Evolutionary conservation across 768 basidiomycete genomes (phyloP).

Genomic region (Dendrothele bispora): DNA sequence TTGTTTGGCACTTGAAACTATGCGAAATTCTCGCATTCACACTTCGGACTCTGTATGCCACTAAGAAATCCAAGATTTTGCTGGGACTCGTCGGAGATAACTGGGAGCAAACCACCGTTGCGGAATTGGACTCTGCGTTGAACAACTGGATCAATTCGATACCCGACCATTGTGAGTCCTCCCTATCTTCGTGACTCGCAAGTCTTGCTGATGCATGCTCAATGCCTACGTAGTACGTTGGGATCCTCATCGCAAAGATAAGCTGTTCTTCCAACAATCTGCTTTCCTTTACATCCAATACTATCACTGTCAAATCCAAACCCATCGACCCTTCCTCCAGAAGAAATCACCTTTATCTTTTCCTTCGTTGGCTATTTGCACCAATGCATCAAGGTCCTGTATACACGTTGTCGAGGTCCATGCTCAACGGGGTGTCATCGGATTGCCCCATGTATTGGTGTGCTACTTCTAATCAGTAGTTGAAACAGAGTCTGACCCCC

Average conservation of each 20-base stretch:
- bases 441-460: constrained; percentile 38
- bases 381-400: constrained; percentile 10
- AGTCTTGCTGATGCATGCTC: background rate
- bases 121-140: constrained; percentile 34
- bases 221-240: constrained; percentile 7
- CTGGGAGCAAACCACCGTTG: constrained; percentile 11
- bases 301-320: constrained; percentile 9
- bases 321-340: constrained; percentile 10
- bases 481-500: background rate
- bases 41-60: constrained; percentile 10
- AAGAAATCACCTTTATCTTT: constrained; percentile 8
- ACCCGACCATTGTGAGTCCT: constrained; percentile 40
- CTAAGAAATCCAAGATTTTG: constrained; percentile 4
- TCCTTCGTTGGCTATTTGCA: constrained; percentile 14
- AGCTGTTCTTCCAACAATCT: constrained; percentile 11
- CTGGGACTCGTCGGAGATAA: constrained; percentile 28
- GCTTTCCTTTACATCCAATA: constrained; percentile 7
- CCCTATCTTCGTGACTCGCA: background rate
- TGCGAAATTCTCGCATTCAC: constrained; percentile 10
- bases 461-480: constrained; percentile 4
- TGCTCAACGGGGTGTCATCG: constrained; percentile 16
- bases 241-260: constrained; percentile 6
- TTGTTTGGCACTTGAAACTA: constrained; percentile 3
- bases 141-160: constrained; percentile 52
- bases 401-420: constrained; percentile 2